Conservation (phyloP, 768 basidiomycete genomes). For the Mycena belliarum region DNA sequence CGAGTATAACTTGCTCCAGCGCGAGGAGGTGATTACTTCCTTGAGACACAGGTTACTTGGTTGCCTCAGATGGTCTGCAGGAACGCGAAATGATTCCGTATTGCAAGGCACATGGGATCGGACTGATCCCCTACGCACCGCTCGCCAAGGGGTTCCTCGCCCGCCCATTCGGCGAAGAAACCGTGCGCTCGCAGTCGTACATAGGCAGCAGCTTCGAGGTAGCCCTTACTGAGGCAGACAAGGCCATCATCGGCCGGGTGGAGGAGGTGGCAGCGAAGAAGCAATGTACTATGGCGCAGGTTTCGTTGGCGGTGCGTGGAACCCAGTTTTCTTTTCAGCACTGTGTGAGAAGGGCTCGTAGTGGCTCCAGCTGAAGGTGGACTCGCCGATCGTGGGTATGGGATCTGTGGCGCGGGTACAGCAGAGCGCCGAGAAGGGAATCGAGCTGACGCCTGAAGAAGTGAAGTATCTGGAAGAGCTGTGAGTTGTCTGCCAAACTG, state of each 20-base stretch:
- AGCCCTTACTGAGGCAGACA: conserved; percentile 27
- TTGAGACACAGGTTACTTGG: not conserved
- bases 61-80: conserved; percentile 24
- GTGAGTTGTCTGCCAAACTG: conserved; percentile 24
- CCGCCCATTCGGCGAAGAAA: conserved; percentile 33
- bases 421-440: conserved; percentile 20
- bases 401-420: conserved; percentile 23
- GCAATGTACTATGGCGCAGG: conserved; percentile 44
- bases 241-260: conserved; percentile 37
- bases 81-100: conserved; percentile 48
- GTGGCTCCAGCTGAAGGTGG: conserved; percentile 28
- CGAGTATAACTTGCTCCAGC: conserved; percentile 53
- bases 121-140: conserved; percentile 54
- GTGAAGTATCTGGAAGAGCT: conserved; percentile 40
- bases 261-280: conserved; percentile 44
- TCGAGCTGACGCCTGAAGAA: conserved; percentile 44
- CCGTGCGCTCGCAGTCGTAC: conserved; percentile 15
- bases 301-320: conserved; percentile 38
- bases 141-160: conserved; percentile 41
- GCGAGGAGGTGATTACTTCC: conserved; percentile 44
- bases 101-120: conserved; percentile 51
- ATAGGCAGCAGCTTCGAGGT: conserved; percentile 27
- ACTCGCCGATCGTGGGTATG: conserved; percentile 34
- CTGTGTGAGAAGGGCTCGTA: not conserved
- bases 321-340: not conserved